Percentiles rank a stretch among this genome's conserved stretches.
These are phyloP conservation scores for Penicillium antarcticum DNA, from an alignment of 495 filamentous ascomycete genomes.

Conservation along the genomic window DNA sequence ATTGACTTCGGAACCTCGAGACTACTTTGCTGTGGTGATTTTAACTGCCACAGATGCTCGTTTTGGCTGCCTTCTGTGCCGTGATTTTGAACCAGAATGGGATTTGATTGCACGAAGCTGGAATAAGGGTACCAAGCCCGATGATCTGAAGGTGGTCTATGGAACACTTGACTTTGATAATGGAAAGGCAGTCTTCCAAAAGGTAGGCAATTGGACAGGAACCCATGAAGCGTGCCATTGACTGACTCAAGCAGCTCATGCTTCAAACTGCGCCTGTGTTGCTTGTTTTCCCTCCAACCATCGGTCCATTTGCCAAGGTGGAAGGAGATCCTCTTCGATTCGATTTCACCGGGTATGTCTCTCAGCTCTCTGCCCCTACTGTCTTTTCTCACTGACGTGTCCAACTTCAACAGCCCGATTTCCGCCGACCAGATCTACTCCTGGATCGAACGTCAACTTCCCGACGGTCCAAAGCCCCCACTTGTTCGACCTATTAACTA, in stretches of 20 bases:
- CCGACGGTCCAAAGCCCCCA: constrained; percentile 67
- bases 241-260: constrained; percentile 59
- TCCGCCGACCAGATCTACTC: constrained; percentile 72
- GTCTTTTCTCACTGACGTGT: background rate
- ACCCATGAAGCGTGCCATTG: background rate
- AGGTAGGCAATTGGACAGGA: constrained; percentile 48
- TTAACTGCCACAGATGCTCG: constrained; percentile 83
- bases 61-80: constrained; percentile 83
- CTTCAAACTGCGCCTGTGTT: constrained; percentile 94
- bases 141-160: constrained; percentile 71
- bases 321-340: constrained; percentile 70
- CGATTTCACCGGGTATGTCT: constrained; percentile 80
- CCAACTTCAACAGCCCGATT: constrained; percentile 52
- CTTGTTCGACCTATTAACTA: constrained; percentile 88
- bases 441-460: constrained; percentile 77
- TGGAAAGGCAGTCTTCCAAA: constrained; percentile 83
- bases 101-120: constrained; percentile 85
- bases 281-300: constrained; percentile 81
- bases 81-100: constrained; percentile 93
- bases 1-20: constrained; percentile 70
- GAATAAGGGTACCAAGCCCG: constrained; percentile 72
- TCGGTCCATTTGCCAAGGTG: constrained; percentile 74
- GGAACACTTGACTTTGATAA: constrained; percentile 86
- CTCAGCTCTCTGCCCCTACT: background rate
- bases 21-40: constrained; percentile 79